phyloP scores from a whole-genome alignment of 2,329 filamentous ascomycete species.

The Orbilia oligospora region DNA sequence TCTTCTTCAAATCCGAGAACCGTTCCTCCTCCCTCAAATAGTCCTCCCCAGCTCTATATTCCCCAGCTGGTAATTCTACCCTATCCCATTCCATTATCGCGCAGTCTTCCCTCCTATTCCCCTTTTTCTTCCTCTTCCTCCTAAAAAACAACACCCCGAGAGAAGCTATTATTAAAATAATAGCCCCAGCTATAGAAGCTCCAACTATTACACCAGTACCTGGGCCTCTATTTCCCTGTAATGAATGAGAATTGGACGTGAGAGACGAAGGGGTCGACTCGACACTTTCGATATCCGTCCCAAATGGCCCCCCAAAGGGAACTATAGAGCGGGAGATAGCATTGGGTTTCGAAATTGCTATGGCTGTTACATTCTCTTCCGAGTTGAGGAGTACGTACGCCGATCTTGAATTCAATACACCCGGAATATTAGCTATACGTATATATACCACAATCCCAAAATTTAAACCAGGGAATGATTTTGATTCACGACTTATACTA shows the following conservation, averaged over 20 bases:
- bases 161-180: background rate
- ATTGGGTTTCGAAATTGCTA: slow-evolving; percentile 32
- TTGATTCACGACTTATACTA: no score
- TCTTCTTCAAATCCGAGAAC: background rate
- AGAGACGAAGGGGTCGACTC: background rate
- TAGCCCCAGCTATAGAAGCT: background rate
- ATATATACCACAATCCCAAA: background rate
- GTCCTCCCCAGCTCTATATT: no score
- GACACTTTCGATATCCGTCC: background rate
- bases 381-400: slow-evolving; percentile 37
- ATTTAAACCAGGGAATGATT: no score
- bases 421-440: background rate
- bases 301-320: slow-evolving; percentile 22
- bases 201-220: background rate
- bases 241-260: background rate
- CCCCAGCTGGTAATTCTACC: background rate
- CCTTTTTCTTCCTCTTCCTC: background rate
- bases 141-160: background rate
- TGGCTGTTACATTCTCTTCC: slow-evolving; percentile 32
- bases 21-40: background rate
- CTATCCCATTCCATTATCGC: background rate
- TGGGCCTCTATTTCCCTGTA: background rate
- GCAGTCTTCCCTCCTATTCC: background rate
- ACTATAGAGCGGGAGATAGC: slow-evolving; percentile 17
- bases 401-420: background rate